Percentiles rank a stretch among this genome's conserved stretches.
Evolutionary conservation across 2,329 filamentous ascomycete genomes (phyloP).

Genomic region (Fusarium mangiferae): DNA sequence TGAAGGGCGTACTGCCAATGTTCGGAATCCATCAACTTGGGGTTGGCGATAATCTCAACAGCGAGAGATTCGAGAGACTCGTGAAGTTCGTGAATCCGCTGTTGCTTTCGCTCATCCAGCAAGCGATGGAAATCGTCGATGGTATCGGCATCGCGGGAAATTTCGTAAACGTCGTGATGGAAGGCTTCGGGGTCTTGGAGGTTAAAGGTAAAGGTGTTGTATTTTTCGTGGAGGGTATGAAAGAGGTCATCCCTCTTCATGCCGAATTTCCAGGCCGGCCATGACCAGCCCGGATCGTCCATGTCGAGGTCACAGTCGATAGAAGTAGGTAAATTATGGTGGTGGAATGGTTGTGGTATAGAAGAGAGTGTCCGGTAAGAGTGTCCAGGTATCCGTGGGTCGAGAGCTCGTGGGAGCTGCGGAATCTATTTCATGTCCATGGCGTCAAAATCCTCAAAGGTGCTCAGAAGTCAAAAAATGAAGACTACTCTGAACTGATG

Average conservation of each 20-base stretch:
- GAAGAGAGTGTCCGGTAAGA: slow-evolving; percentile 36
- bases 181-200: slow-evolving; percentile 70
- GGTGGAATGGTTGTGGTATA: slow-evolving; percentile 14
- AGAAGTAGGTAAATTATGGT: slow-evolving; percentile 22
- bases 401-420: slow-evolving; percentile 42
- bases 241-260: slow-evolving; percentile 69
- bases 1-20: slow-evolving; percentile 69
- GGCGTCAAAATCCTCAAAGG: slow-evolving; percentile 21
- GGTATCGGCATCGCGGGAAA: slow-evolving; percentile 62
- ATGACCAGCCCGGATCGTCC: slow-evolving; percentile 64
- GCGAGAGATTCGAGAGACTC: slow-evolving; percentile 66
- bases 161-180: slow-evolving; percentile 69
- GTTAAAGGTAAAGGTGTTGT: slow-evolving; percentile 66
- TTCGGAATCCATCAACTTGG: slow-evolving; percentile 65
- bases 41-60: slow-evolving; percentile 70
- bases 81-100: slow-evolving; percentile 66
- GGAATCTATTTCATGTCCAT: slow-evolving; percentile 44
- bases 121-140: slow-evolving; percentile 64
- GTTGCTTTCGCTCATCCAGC: slow-evolving; percentile 63
- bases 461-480: slow-evolving; percentile 36
- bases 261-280: slow-evolving; percentile 72
- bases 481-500: slow-evolving; percentile 37
- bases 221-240: slow-evolving; percentile 67
- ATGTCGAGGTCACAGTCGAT: slow-evolving; percentile 63
- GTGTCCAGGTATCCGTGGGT: slow-evolving; percentile 36